Evolutionary conservation across 192 early-diverging fungal genomes (phyloP), one percentile per base, ranked within the genome.

Genomic region (Coemansia sp.): DNA sequence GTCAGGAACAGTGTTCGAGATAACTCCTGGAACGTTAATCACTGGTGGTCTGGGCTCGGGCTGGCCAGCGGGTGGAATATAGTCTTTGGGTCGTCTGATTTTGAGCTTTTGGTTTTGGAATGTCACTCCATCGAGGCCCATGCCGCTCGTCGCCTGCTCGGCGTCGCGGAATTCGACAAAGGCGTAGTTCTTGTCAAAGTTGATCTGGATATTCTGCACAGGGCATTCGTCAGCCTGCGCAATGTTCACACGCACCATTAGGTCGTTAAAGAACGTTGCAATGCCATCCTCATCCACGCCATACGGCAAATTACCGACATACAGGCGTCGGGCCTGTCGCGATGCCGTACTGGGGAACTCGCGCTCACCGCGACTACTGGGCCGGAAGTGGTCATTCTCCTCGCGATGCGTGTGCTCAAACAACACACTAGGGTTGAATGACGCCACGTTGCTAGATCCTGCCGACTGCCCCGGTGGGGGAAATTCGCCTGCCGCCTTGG

Each of bases 41-140:
- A 85, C 78, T 12, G 89, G 87, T 11, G 86, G 80, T 39, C 83
- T 87, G 19, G 87, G 87, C 20, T 89, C 86, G 15, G 85, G 80
- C 64, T 88, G 84, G 44, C 82, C 85, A 0, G 62, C 69, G 8
- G 80, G 85, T 17, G 90, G 82, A 55, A 85, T 76, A 63, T 97
- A 98, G 76, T 98, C 95, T 72, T 97, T 98, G 40, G 97, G 97
- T 34, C 96, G 89, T 22, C 95, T 89, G 74, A 99, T 91, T 71
- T 93, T 95, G 41, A 99, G 77, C 63, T 88, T 86, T 65, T 93
- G 88, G 19, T 87, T 87, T 70, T 91, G 86, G 74, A 93, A 98
- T 40, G 87, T 85, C 63, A 96, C 89, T 24, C 95, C 95, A 74
- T 99, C 97, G 73, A 99, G 88, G 20, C 93, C 88, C 90, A 99